Evolutionary conservation across 331 rosid species (phyloP).

Genomic region (Erythrophleum ivorense): DNA sequence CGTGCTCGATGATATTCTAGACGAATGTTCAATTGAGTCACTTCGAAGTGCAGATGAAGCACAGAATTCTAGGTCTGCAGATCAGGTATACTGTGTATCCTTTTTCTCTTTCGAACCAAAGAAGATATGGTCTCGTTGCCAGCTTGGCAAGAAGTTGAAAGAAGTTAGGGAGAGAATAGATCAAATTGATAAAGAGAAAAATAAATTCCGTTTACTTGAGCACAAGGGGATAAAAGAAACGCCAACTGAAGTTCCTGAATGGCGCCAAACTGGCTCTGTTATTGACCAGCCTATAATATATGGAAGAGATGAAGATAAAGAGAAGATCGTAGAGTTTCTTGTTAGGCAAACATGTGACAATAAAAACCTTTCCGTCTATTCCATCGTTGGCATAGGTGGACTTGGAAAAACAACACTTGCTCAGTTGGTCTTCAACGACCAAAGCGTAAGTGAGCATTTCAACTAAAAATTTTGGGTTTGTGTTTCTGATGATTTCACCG

Average conservation of each 20-base stretch:
- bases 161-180: background rate
- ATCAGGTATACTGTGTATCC: background rate
- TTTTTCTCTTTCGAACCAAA: background rate
- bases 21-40: conserved; percentile 9
- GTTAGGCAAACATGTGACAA: background rate
- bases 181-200: background rate
- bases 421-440: background rate
- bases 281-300: background rate
- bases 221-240: background rate
- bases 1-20: conserved; percentile 45
- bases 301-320: background rate
- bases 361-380: background rate
- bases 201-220: background rate
- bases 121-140: background rate
- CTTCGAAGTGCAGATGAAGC: background rate
- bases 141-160: background rate
- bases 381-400: background rate
- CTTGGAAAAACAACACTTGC: conserved; percentile 7
- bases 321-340: background rate
- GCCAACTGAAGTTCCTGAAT: background rate
- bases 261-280: background rate
- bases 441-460: background rate
- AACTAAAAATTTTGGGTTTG: background rate
- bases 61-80: background rate
- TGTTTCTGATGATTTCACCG: background rate